Evolutionary conservation across 2,329 filamentous ascomycete species (phyloP).

Genomic region (Rhytidhysteron rufulum): DNA sequence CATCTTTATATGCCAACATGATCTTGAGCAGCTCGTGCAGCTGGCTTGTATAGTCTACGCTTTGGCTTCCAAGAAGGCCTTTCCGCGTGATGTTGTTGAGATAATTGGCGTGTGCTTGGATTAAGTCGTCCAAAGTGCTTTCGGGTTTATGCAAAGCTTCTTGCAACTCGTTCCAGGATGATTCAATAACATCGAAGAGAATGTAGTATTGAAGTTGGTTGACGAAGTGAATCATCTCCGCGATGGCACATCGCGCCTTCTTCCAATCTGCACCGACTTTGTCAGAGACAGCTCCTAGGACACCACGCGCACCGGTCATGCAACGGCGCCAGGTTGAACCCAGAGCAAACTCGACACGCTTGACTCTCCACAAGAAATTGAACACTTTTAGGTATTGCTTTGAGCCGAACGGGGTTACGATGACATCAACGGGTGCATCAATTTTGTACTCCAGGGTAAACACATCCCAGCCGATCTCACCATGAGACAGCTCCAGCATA

Average conservation of each 20-base stretch:
- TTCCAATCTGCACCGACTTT: slow-evolving; percentile 82
- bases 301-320: slow-evolving; percentile 92
- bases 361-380: slow-evolving; percentile 98
- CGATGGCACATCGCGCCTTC: slow-evolving; percentile 77
- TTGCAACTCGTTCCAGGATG: slow-evolving; percentile 89
- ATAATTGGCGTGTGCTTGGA: slow-evolving; percentile 85
- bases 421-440: slow-evolving; percentile 91
- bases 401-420: slow-evolving; percentile 92
- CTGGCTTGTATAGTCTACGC: slow-evolving; percentile 77
- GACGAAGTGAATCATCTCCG: slow-evolving; percentile 98
- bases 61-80: slow-evolving; percentile 74
- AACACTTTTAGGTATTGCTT: slow-evolving; percentile 98
- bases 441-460: slow-evolving; percentile 99
- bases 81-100: slow-evolving; percentile 94
- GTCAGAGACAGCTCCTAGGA: slow-evolving; percentile 72
- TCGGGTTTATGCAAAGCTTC: slow-evolving; percentile 76
- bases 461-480: slow-evolving; percentile 98
- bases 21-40: slow-evolving; percentile 87
- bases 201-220: slow-evolving; percentile 98
- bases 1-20: slow-evolving; percentile 92
- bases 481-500: slow-evolving; percentile 94
- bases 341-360: slow-evolving; percentile 92
- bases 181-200: slow-evolving; percentile 96
- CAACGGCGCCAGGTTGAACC: slow-evolving; percentile 88
- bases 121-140: slow-evolving; percentile 91